phyloP scores from a whole-genome alignment of 139 green algal genomes.

The Dunaliella primolecta region DNA sequence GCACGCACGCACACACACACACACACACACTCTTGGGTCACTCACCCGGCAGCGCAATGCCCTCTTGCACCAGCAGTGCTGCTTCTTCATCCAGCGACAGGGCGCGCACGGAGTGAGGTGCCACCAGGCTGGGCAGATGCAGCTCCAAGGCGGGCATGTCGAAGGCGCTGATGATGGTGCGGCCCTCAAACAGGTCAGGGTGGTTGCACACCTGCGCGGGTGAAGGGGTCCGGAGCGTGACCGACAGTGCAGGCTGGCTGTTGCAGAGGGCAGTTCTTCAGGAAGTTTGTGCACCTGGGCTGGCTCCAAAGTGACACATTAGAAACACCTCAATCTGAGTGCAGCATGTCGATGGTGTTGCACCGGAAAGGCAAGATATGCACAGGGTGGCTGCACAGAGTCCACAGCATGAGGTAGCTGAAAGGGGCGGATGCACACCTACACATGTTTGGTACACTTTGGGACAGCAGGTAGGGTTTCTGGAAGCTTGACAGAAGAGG shows the following conservation, averaged over 20 bases:
- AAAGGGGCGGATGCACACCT: neutral
- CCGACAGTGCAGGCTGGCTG: neutral
- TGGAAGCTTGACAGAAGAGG: too few relatives aligned
- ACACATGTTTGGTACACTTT: too few relatives aligned
- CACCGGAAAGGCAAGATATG: too few relatives aligned
- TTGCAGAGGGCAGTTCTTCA: too few relatives aligned
- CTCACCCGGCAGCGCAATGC: neutral
- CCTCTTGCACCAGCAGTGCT: neutral
- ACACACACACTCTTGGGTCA: neutral
- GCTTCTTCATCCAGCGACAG: neutral
- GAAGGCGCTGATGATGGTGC: conserved; percentile 85
- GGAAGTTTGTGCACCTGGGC: too few relatives aligned
- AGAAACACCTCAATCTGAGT: too few relatives aligned
- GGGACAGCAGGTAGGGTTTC: too few relatives aligned
- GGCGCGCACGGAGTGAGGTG: neutral
- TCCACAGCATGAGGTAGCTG: neutral
- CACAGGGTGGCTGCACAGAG: too few relatives aligned
- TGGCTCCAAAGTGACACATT: too few relatives aligned
- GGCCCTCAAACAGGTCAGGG: conserved; percentile 95
- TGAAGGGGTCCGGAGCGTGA: neutral
- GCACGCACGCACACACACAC: neutral
- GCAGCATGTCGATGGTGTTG: too few relatives aligned
- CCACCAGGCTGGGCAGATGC: neutral
- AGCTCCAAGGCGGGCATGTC: conserved; percentile 68
- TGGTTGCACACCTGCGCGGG: conserved; percentile 92